Conservation (phyloP, 2,329 filamentous ascomycete genomes). For the Fusarium compactum region DNA sequence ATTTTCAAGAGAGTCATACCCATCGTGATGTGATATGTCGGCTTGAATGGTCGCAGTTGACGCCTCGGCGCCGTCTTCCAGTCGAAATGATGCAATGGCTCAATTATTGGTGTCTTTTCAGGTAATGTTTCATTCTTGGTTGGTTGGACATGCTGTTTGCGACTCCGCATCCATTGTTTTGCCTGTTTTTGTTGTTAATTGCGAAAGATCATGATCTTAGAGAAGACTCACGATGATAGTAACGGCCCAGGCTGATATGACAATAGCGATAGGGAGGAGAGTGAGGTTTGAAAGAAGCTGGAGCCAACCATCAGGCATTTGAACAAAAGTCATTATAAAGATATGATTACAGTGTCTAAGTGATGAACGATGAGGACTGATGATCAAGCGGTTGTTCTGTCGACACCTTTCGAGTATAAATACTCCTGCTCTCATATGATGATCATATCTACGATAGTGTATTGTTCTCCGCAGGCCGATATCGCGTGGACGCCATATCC, state of each 20-base stretch:
- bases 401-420: background rate
- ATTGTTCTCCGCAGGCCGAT: conserved; percentile 36
- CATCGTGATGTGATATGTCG: conserved; percentile 38
- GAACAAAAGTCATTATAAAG: background rate
- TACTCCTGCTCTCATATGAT: background rate
- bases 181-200: conserved; percentile 6
- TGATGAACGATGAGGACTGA: background rate
- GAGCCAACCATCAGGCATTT: background rate
- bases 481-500: conserved; percentile 25
- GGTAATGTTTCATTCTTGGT: background rate
- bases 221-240: conserved; percentile 20
- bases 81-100: conserved; percentile 27
- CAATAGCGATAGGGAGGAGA: conserved; percentile 18
- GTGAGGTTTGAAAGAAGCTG: conserved; percentile 17
- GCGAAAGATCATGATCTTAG: background rate
- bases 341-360: background rate
- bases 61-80: conserved; percentile 23
- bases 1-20: background rate
- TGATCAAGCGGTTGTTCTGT: background rate
- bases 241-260: conserved; percentile 22
- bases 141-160: conserved; percentile 15
- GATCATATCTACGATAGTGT: background rate
- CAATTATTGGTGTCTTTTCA: conserved; percentile 14
- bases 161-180: conserved; percentile 38
- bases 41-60: conserved; percentile 25